phyloP scores from a whole-genome alignment of 1,284 basidiomycete genomes.

The Salmacisia buchloeana region DNA sequence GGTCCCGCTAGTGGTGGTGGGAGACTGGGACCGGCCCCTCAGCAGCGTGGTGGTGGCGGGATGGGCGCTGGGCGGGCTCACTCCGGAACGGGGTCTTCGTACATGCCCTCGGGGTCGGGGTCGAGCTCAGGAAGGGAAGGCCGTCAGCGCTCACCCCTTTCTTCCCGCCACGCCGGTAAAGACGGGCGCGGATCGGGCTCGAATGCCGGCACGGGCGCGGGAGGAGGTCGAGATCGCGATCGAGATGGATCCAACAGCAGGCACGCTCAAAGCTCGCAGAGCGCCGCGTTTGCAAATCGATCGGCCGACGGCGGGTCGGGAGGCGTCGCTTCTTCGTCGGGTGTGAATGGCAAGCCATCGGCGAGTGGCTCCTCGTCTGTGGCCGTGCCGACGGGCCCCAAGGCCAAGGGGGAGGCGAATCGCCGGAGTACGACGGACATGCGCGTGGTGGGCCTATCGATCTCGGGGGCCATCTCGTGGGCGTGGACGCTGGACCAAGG shows the following conservation, averaged over 20 bases:
- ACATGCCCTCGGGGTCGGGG: background rate
- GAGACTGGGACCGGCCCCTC: background rate
- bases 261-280: background rate
- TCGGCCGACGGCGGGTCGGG: background rate
- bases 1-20: background rate
- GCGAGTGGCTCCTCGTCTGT: too few species aligned
- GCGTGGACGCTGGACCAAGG: slow-evolving; percentile 3
- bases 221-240: background rate
- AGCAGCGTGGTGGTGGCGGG: background rate
- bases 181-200: too few species aligned
- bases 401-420: background rate
- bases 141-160: background rate
- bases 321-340: background rate
- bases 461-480: background rate
- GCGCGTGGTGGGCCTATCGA: background rate
- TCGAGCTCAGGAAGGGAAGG: too few species aligned
- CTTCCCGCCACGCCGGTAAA: background rate
- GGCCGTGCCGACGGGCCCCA: background rate
- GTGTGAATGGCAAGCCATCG: too few species aligned
- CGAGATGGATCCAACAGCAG: background rate
- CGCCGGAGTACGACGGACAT: background rate
- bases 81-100: background rate
- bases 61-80: background rate
- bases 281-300: background rate
- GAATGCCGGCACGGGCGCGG: too few species aligned